Conservation (phyloP, 805 yeast genomes). For the Cyberlindnera suaveolens region DNA sequence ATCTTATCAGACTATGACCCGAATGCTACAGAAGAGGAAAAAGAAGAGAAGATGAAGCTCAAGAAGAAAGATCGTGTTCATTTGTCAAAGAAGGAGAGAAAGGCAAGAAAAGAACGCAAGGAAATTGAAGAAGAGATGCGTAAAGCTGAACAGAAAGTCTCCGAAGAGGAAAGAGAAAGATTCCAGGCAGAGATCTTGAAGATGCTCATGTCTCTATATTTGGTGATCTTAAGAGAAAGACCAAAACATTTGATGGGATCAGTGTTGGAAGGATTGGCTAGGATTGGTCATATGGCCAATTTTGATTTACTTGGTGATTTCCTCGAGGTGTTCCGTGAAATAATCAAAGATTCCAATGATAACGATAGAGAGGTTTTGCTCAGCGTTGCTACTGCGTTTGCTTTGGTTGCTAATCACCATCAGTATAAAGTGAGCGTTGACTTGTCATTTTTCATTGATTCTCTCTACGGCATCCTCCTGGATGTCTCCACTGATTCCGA, state of each 20-base stretch:
- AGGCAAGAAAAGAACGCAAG: constrained; percentile 79
- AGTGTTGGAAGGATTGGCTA: constrained; percentile 86
- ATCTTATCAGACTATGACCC: constrained; percentile 71
- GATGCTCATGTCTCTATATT: constrained; percentile 61
- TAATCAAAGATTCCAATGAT: constrained; percentile 47
- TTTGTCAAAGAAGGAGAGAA: constrained; percentile 83
- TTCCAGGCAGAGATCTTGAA: constrained; percentile 82
- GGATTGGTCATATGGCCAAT: constrained; percentile 88
- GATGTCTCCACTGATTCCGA: constrained; percentile 74
- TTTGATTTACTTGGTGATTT: constrained; percentile 90
- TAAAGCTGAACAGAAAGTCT: constrained; percentile 80
- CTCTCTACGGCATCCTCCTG: constrained; percentile 63
- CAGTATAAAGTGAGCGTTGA: constrained; percentile 73
- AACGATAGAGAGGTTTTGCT: constrained; percentile 63
- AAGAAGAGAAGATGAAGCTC: constrained; percentile 40
- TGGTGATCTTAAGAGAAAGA: constrained; percentile 65
- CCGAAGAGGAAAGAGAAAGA: constrained; percentile 80
- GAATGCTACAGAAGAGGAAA: constrained; percentile 41
- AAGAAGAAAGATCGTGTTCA: constrained; percentile 88
- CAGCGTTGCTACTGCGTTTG: constrained; percentile 86
- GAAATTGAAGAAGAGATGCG: constrained; percentile 85
- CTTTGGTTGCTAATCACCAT: constrained; percentile 70
- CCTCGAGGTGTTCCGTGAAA: constrained; percentile 81
- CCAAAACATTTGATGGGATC: constrained; percentile 70
- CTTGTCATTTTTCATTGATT: constrained; percentile 70